A percentile compares a stretch with the other conserved stretches of the same genome.
Evolutionary conservation across 257 asterid genomes (phyloP).

Genomic region (Cruciata laevipes): DNA sequence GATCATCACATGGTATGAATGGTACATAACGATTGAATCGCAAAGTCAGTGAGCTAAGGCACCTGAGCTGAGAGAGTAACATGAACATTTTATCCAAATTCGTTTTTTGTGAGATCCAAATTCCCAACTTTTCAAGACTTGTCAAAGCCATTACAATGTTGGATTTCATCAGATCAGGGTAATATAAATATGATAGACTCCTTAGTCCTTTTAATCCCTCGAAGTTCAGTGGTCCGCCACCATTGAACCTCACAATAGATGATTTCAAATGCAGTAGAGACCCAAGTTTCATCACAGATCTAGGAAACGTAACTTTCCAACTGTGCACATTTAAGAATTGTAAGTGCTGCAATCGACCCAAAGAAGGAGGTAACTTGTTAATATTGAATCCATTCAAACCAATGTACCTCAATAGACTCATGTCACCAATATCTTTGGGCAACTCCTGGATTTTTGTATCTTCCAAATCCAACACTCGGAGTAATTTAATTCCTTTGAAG

Average conservation of each 20-base stretch:
- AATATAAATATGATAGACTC: background rate
- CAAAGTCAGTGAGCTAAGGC: background rate
- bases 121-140: background rate
- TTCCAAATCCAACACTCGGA: constrained; percentile 19
- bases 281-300: background rate
- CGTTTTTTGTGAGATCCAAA: fast-evolving
- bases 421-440: background rate
- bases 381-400: background rate
- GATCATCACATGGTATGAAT: too few species aligned
- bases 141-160: background rate
- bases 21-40: too few species aligned
- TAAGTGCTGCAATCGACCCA: background rate
- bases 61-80: background rate
- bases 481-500: constrained; percentile 9
- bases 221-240: background rate
- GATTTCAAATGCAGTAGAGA: background rate
- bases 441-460: background rate
- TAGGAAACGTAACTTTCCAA: background rate
- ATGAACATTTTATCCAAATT: background rate
- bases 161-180: background rate
- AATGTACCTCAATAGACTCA: constrained; percentile 12
- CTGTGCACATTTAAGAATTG: background rate
- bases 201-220: background rate
- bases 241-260: too few species aligned
- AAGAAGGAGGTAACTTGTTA: background rate